Percentiles rank a stretch among this genome's conserved stretches.
Conservation (phyloP, 768 basidiomycete genomes). For the Amyloporia xantha region DNA sequence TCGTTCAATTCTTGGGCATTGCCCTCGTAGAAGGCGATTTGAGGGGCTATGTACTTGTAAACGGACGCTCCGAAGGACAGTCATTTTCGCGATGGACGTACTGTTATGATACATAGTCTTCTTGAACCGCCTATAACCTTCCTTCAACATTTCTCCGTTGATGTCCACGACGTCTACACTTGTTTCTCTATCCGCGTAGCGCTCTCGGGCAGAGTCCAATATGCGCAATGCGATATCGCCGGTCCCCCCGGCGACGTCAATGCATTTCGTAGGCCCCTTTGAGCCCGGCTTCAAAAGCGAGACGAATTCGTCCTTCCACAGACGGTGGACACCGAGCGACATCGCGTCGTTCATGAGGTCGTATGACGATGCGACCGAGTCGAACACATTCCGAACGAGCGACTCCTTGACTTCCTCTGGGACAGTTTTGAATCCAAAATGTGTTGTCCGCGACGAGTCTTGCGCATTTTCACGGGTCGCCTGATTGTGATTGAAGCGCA, state of each 20-base stretch:
- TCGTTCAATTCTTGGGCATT: slow-evolving; percentile 80
- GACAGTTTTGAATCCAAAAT: slow-evolving; percentile 91
- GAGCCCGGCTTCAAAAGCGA: slow-evolving; percentile 68
- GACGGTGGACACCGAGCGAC: slow-evolving; percentile 89
- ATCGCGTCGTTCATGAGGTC: slow-evolving; percentile 99
- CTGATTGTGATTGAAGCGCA: slow-evolving; percentile 3
- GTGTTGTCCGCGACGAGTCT: slow-evolving; percentile 44
- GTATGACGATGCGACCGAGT: slow-evolving; percentile 91
- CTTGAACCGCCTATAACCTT: slow-evolving; percentile 85
- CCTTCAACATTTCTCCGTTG: slow-evolving; percentile 91
- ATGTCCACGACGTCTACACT: slow-evolving; percentile 89
- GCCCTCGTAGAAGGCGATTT: slow-evolving; percentile 86
- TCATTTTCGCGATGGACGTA: slow-evolving; percentile 31
- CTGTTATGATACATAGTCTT: slow-evolving; percentile 99
- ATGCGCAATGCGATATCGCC: slow-evolving; percentile 96
- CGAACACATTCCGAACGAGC: slow-evolving; percentile 89
- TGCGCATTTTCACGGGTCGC: background rate
- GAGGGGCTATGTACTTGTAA: slow-evolving; percentile 56
- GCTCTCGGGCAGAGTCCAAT: slow-evolving; percentile 83
- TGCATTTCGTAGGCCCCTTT: slow-evolving; percentile 68
- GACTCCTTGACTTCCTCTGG: slow-evolving; percentile 83
- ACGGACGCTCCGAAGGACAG: background rate
- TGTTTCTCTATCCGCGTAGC: slow-evolving; percentile 85
- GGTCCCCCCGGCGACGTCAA: slow-evolving; percentile 96
- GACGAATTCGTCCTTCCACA: slow-evolving; percentile 95